Base-by-base conservation (phyloP, 768 basidiomycete genomes). In the Boletellus ananas region DNA sequence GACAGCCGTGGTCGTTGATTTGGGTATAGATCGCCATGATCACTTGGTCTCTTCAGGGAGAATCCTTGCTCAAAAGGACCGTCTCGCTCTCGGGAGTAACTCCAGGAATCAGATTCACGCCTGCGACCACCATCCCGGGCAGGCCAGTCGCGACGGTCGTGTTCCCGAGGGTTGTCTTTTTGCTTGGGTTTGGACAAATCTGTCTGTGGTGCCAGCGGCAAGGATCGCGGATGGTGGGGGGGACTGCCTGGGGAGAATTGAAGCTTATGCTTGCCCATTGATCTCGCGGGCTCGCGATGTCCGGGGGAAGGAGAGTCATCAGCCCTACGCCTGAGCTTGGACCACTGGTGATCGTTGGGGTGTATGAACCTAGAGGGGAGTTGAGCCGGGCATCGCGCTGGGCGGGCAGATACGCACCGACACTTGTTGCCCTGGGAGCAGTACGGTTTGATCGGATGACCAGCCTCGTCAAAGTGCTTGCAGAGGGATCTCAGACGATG, bases 351-450 rank as follows among this genome's bases (percentile, higher is more conserved):
- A 58, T 81, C 79, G 40, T 58, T 66, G 27, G 79, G 79, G 52
- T 81, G 79, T 34, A 80, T 70, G 54, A 78, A 81, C 25, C 79
- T 72, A 51, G 47, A 54, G 13, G 45, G 27, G 20, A 36, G 49
- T 45, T 54, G 50, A 50, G 47, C 14, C 40, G 27, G 42, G 31
- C 21, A 44, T 56, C 48, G 34, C 34, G 43, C 43, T 43, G 40
- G 39, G 54, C 33, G 33, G 35, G 41, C 44, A 29, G 43, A 58
- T 48, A 66, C 74, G 47, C 56, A 78, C 80, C 79, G 76, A 63
- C 79, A 81, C 34, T 61, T 68, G 37, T 66, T 67, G 25, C 79
- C 79, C 53, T 79, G 73, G 33, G 60, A 70, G 53, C 79, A 81
- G 25, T 64, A 65, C 8, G 75, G 74, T 48, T 68, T 69, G 42